These are phyloP conservation scores for Candida qinlingensis DNA, from an alignment of 805 yeast species.

Conservation along the genomic window DNA sequence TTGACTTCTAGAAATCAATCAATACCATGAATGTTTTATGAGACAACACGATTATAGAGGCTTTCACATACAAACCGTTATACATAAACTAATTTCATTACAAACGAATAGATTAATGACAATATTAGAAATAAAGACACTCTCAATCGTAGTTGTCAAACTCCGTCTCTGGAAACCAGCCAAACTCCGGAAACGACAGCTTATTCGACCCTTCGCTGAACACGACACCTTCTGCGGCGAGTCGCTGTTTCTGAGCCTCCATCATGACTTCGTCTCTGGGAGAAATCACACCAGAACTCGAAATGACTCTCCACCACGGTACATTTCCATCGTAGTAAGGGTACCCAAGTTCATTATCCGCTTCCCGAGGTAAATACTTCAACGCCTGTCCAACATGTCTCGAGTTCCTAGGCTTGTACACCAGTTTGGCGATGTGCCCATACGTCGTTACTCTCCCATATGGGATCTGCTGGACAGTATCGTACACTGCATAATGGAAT, in stretches of 20 bases:
- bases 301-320: constrained; percentile 82
- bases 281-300: constrained; percentile 58
- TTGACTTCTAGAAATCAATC: not conserved
- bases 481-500: constrained; percentile 59
- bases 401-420: constrained; percentile 59
- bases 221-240: constrained; percentile 45
- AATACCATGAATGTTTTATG: not conserved
- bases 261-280: constrained; percentile 42
- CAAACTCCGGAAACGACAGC: constrained; percentile 42
- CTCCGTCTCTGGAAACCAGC: constrained; percentile 61
- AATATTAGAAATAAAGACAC: not conserved
- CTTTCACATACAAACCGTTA: no score
- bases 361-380: constrained; percentile 39
- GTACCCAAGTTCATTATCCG: constrained; percentile 14
- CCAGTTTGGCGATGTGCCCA: constrained; percentile 66
- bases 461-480: constrained; percentile 49
- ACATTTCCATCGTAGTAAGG: constrained; percentile 28
- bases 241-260: constrained; percentile 37
- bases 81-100: no score
- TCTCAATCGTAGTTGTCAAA: constrained; percentile 19
- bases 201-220: constrained; percentile 22
- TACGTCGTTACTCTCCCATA: constrained; percentile 63
- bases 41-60: no score
- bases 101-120: not conserved
- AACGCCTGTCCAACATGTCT: constrained; percentile 72